Base-by-base conservation (phyloP, 495 filamentous ascomycete species). In the Lasiosphaeris hirsuta region DNA sequence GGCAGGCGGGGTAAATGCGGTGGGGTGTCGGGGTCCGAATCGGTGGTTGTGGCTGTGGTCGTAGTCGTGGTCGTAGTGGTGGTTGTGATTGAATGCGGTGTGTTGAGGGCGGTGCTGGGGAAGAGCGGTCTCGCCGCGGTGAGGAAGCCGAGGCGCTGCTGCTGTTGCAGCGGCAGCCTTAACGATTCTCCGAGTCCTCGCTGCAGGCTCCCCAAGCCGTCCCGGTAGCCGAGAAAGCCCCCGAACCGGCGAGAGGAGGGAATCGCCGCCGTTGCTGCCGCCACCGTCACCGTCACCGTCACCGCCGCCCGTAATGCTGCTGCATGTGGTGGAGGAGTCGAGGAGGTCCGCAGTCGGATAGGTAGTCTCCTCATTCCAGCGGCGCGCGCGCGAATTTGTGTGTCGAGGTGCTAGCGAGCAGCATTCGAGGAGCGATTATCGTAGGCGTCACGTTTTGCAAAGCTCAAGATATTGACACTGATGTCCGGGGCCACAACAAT, bases 1-100 rank as follows among this genome's bases (percentile, higher is more conserved):
- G 87, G 86, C 4, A 81, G 73, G 10, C 61, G 63, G 9, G 58
- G 56, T 43, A 66, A 58, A 13, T 48, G 45, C 39, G 66, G 52
- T 5, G 56, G 42, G 52, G 62, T n/a, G 3, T 14, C 51, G 19
- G 37, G 38, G 7, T 18, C 10, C 35, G 10, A 6, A 13, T 23
- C 42, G n/a, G 42, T 14, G 44, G 19, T 30, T 51, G 53, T 49
- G 54, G 57, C 41, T n/a, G 11, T 50, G 49, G n/a, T n/a, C n/a
- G n/a, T n/a, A n/a, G n/a, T n/a, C n/a, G 42, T 14, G 44, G 19
- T 30, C 47, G 53, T 49, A 51, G 57, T 45, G 10, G 11, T 50
- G 49, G 23, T 30, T 30, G 23, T 30, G 5, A 30, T 33, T 45
- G 43, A 45, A 7, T 40, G 33, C 8, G 18, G 10, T 37, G 48